Evolutionary conservation across 2,329 filamentous ascomycete species (phyloP), one percentile per base, ranked within the genome.

Genomic region (Trichoderma sp.): DNA sequence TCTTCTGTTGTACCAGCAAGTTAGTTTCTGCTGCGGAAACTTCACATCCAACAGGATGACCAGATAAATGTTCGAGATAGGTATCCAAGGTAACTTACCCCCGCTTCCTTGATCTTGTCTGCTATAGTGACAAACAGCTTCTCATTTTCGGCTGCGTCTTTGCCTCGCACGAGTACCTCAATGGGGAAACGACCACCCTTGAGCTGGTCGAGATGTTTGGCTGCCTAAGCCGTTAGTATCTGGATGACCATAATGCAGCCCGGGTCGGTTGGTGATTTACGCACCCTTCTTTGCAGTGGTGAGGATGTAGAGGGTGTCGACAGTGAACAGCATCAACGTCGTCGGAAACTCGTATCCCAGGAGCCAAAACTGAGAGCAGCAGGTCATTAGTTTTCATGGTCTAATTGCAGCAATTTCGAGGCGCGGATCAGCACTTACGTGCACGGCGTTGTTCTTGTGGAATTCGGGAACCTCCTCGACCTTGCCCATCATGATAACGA

Each of bases 261-360:
- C 27, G 7, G 40, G 19, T 14, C 53, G 58, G 74, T 84, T 68
- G 85, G 80, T 69, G 24, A 58, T 24, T 37, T 35, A n/a, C 73
- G 49, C 78, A 97, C 94, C 95, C 89, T 99, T 99, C 83, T 99
- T 99, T 70, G 93, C 91, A 6, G 96, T 99, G 7, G 96, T 99
- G 73, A 99, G 89, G 70, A 98, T 91, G 82, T 96, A 96, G 75
- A 98, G 86, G 58, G 89, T 89, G 71, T 98, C 96, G 71, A 90
- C 84, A 1, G 95, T 98, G 79, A 99, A 90, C 64, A 99, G 87
- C 85, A 99, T 93, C 72, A 99, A 85, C 0, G 96, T 99, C 49
- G 95, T 94, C 40, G 96, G 96, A 77, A 99, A 99, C 80, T 99
- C 96, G 85, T 99, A 99, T 76, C 96, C 96, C 72, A 99, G 88